Conservation (phyloP, 2,329 filamentous ascomycete genomes). For the Trichoderma citrinoviride region DNA sequence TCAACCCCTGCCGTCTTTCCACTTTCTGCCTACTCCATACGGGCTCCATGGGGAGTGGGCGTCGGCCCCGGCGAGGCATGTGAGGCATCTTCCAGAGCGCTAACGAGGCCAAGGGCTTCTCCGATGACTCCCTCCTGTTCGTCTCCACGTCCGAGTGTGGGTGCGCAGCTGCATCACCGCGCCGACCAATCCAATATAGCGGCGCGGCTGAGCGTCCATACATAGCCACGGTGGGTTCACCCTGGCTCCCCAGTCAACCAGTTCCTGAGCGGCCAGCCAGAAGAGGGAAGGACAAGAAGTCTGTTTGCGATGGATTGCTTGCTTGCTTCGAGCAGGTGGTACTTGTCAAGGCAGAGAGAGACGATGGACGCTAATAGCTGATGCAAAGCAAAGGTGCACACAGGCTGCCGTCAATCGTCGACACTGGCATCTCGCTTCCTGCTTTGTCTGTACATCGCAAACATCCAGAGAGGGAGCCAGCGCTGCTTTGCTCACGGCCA, state of each 20-base stretch:
- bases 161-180: constrained; percentile 1
- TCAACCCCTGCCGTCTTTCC: constrained; percentile 17
- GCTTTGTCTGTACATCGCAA: not conserved
- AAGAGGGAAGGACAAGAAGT: not conserved
- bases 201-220: constrained; percentile 21
- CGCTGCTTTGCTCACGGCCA: not conserved
- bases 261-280: constrained; percentile 16
- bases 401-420: constrained; percentile 3
- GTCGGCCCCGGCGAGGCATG: constrained; percentile 16
- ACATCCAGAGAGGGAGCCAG: constrained; percentile 12
- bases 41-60: not conserved
- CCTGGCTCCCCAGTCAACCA: not conserved
- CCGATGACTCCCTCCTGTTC: constrained; percentile 22
- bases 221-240: constrained; percentile 21
- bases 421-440: not conserved
- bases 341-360: not conserved
- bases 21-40: constrained; percentile 17
- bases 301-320: not conserved
- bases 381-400: not conserved
- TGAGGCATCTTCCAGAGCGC: constrained; percentile 18
- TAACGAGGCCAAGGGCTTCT: constrained; percentile 9
- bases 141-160: constrained; percentile 14
- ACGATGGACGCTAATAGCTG: not conserved
- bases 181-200: constrained; percentile 16
- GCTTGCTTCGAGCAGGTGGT: not conserved